Percentiles rank a stretch among this genome's conserved stretches.
Evolutionary conservation across 2,329 filamentous ascomycete genomes (phyloP).

Genomic region (Peltaster fructicola): DNA sequence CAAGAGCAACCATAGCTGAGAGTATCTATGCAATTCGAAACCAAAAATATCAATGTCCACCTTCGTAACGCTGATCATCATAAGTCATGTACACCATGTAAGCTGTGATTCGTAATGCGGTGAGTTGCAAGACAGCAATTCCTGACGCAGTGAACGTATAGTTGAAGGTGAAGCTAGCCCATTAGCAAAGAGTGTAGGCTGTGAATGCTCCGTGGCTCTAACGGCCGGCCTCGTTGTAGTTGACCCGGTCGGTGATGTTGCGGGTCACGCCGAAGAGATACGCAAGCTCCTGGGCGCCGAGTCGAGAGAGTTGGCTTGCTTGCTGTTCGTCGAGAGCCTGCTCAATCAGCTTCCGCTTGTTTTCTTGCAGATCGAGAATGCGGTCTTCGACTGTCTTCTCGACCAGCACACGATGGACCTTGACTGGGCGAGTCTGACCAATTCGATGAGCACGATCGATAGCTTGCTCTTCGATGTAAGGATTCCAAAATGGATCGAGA

Average conservation of each 20-base stretch:
- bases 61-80: too few species aligned
- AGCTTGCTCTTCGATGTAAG: constrained; percentile 81
- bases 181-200: too few species aligned
- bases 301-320: constrained; percentile 45
- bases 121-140: too few species aligned
- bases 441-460: constrained; percentile 81
- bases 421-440: constrained; percentile 56
- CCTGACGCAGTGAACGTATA: too few species aligned
- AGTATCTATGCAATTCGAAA: too few species aligned
- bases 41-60: too few species aligned
- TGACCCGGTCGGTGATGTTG: constrained; percentile 10
- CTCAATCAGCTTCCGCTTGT: constrained; percentile 61
- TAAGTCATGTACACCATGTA: too few species aligned
- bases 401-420: constrained; percentile 65
- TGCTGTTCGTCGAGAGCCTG: constrained; percentile 63
- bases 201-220: too few species aligned
- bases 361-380: constrained; percentile 60
- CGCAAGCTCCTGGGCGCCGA: constrained; percentile 48
- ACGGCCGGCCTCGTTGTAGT: constrained; percentile 9
- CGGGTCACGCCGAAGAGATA: constrained; percentile 43
- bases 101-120: too few species aligned
- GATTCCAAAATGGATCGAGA: constrained; percentile 89
- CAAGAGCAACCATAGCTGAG: too few species aligned
- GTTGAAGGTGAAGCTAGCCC: too few species aligned
- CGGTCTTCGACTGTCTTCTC: constrained; percentile 71